phyloP scores from a whole-genome alignment of 2,329 filamentous ascomycete species.

The Whalleya microplaca region DNA sequence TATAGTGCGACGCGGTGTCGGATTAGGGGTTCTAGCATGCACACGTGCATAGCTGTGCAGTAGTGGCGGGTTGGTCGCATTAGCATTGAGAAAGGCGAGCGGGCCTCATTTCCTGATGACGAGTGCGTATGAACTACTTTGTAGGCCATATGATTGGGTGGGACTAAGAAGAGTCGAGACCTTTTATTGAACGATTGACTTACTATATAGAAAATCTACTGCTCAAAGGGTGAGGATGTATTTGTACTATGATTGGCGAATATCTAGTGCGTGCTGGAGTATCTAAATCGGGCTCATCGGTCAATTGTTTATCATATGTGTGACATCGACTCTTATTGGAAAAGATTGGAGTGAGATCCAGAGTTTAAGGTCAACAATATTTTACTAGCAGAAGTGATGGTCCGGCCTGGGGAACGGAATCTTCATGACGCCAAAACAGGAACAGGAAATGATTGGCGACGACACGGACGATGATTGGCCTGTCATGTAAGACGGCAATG shows the following conservation, averaged over 20 bases:
- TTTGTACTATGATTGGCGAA: no score
- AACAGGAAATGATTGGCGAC: slow-evolving; percentile 5
- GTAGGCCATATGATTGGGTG: slow-evolving; percentile 19
- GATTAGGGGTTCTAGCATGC: no score
- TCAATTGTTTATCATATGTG: background rate
- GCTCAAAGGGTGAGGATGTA: no score
- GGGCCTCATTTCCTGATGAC: slow-evolving; percentile 18
- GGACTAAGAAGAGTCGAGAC: slow-evolving; percentile 13
- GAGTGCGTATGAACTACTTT: slow-evolving; percentile 2
- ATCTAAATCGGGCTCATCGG: no score
- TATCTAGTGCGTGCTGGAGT: no score
- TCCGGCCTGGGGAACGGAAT: background rate
- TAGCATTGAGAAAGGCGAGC: no score
- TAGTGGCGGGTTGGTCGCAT: no score
- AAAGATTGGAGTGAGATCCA: background rate
- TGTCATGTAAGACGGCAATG: background rate
- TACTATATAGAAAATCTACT: slow-evolving; percentile 7
- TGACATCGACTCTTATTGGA: background rate
- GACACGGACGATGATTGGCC: background rate
- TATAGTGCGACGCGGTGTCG: no score
- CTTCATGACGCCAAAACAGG: background rate
- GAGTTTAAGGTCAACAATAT: background rate
- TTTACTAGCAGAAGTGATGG: no score
- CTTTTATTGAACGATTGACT: background rate
- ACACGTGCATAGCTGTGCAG: no score